Conservation (phyloP, 1,284 basidiomycete genomes). For the Thelephora terrestris region DNA sequence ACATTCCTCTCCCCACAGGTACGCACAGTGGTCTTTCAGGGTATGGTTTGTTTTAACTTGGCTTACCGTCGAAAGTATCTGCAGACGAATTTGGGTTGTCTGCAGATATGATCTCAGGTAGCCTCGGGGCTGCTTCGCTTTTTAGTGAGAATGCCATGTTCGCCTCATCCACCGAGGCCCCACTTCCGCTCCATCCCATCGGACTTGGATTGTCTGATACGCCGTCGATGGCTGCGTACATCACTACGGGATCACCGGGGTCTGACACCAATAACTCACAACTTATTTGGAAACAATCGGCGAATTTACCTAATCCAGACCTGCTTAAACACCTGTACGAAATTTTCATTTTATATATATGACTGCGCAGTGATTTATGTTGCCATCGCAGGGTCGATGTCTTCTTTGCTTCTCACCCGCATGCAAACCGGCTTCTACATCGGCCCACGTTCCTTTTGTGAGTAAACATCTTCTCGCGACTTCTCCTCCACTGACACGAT, state of each 20-base stretch:
- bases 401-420: slow-evolving; percentile 65
- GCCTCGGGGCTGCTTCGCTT: no score
- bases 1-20: slow-evolving; percentile 5
- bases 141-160: not conserved
- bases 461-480: not conserved
- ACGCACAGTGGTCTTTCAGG: slow-evolving; percentile 2
- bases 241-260: not conserved
- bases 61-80: slow-evolving; percentile 2
- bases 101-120: not conserved
- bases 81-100: not conserved
- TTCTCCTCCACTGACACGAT: not conserved
- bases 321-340: slow-evolving; percentile 55
- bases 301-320: slow-evolving; percentile 45
- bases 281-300: slow-evolving; percentile 45
- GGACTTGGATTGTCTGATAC: not conserved
- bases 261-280: slow-evolving; percentile 26
- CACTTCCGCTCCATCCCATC: not conserved
- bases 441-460: slow-evolving; percentile 48
- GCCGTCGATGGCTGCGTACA: not conserved
- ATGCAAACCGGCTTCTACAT: slow-evolving; percentile 58
- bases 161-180: not conserved
- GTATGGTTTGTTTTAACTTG: slow-evolving; percentile 4
- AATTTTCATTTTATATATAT: not conserved
- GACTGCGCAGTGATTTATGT: not conserved
- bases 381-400: slow-evolving; percentile 43